Evolutionary conservation across 352 stramenopile genomes (phyloP).

Genomic region (Phytophthora chlamydospora): DNA sequence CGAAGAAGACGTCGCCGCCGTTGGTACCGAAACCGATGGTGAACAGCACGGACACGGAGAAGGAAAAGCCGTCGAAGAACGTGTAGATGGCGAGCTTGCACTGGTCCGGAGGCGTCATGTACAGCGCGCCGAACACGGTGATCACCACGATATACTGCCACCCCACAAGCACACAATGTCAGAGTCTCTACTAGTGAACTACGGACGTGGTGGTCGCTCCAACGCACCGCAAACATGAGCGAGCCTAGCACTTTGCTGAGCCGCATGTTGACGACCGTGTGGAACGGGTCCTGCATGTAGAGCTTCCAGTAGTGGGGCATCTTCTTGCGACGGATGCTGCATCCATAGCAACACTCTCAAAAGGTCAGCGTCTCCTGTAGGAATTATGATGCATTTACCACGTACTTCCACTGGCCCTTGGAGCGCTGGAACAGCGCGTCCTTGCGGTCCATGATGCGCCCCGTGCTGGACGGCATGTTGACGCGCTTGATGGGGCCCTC

Average conservation of each 20-base stretch:
- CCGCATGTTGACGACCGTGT: slow-evolving; percentile 83
- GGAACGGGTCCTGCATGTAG: slow-evolving; percentile 86
- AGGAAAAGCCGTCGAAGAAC: slow-evolving; percentile 82
- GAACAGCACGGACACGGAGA: slow-evolving; percentile 83
- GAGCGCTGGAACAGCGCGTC: slow-evolving; percentile 71
- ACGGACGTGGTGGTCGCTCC: slow-evolving; percentile 22
- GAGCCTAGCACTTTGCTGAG: slow-evolving; percentile 76
- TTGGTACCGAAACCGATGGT: slow-evolving; percentile 85
- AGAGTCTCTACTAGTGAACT: slow-evolving; percentile 8
- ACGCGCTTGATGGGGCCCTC: slow-evolving; percentile 29
- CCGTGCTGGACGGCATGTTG: slow-evolving; percentile 40
- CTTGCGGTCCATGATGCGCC: slow-evolving; percentile 77
- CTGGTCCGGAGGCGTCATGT: slow-evolving; percentile 65
- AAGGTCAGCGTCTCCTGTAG: slow-evolving; percentile 17
- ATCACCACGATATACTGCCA: slow-evolving; percentile 73
- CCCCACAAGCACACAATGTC: slow-evolving; percentile 8
- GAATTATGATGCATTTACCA: slow-evolving; percentile 11
- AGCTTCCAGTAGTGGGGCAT: slow-evolving; percentile 84
- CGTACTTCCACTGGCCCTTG: slow-evolving; percentile 82
- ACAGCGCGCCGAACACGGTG: slow-evolving; percentile 71
- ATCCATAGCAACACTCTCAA: slow-evolving; percentile 6
- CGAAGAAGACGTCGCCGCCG: slow-evolving; percentile 89
- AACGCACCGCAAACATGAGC: slow-evolving; percentile 35
- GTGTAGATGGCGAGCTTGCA: slow-evolving; percentile 75
- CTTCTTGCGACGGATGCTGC: slow-evolving; percentile 80